phyloP scores from a whole-genome alignment of 805 yeast genomes.

The Ogataea sp. region DNA sequence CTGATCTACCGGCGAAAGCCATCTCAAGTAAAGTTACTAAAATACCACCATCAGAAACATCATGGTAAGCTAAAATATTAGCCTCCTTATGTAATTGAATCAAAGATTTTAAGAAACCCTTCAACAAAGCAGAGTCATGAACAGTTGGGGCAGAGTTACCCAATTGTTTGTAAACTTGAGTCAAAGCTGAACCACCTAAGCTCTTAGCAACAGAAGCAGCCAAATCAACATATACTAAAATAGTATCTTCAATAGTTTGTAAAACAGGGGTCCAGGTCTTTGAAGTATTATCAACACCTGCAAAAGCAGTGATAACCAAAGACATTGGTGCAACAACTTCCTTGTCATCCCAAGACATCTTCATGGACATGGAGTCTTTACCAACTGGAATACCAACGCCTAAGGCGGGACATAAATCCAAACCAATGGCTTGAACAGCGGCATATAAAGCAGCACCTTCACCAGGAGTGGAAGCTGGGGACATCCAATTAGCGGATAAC shows the following conservation, averaged over 20 bases:
- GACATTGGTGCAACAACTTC: constrained; percentile 96
- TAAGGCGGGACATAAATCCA: constrained; percentile 88
- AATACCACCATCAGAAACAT: constrained; percentile 94
- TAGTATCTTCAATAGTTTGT: constrained; percentile 44
- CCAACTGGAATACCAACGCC: constrained; percentile 96
- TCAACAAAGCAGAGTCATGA: constrained; percentile 54
- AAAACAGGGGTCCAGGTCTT: constrained; percentile 94
- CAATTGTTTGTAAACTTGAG: constrained; percentile 86
- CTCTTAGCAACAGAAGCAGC: constrained; percentile 45
- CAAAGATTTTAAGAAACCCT: constrained; percentile 61
- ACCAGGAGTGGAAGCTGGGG: constrained; percentile 90
- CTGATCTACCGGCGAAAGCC: constrained; percentile 95
- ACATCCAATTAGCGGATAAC: constrained; percentile 98
- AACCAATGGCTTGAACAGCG: constrained; percentile 94
- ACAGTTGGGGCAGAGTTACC: constrained; percentile 84
- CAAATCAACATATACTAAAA: constrained; percentile 74
- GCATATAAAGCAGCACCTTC: constrained; percentile 93
- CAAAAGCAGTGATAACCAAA: constrained; percentile 84
- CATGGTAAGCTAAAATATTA: constrained; percentile 84
- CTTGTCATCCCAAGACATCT: constrained; percentile 91
- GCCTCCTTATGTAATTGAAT: constrained; percentile 60
- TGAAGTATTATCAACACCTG: constrained; percentile 76
- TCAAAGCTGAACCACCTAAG: constrained; percentile 90
- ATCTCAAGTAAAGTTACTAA: constrained; percentile 80
- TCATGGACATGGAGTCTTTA: constrained; percentile 98